Evolutionary conservation across 805 yeast species (phyloP).

Genomic region (Pichia sporocuriosa): DNA sequence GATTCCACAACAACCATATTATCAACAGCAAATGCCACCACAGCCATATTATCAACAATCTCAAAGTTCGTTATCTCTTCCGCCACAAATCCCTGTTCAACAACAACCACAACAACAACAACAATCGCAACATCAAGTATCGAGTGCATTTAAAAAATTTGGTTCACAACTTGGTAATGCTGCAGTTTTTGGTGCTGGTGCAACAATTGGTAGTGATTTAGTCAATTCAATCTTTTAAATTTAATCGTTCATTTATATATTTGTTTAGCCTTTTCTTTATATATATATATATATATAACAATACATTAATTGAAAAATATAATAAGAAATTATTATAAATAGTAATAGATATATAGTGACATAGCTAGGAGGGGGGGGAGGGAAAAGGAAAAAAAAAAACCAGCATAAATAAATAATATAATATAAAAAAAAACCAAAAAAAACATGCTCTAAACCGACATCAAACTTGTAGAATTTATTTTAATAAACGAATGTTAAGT

Average conservation of each 20-base stretch:
- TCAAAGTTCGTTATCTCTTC: background rate
- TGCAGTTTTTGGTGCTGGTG: conserved; percentile 97
- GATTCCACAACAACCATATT: conserved; percentile 10
- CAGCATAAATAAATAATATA: too few relatives aligned
- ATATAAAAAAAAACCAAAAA: too few relatives aligned
- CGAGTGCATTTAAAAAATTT: conserved; percentile 44
- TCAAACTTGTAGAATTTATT: too few relatives aligned
- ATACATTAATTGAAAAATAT: too few relatives aligned
- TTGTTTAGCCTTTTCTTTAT: conserved; percentile 27
- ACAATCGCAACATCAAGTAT: conserved; percentile 16
- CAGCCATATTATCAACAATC: conserved; percentile 17
- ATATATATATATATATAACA: too few relatives aligned
- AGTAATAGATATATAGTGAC: too few relatives aligned
- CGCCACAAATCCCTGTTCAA: conserved; percentile 5
- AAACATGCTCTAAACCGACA: too few relatives aligned
- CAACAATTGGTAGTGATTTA: conserved; percentile 82
- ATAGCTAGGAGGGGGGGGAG: too few relatives aligned
- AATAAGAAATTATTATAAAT: too few relatives aligned
- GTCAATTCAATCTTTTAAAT: conserved; percentile 41
- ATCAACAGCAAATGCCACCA: conserved; percentile 15
- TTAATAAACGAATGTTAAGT: too few relatives aligned
- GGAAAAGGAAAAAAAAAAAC: too few relatives aligned
- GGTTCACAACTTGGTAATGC: conserved; percentile 90
- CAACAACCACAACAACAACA: conserved; percentile 14
- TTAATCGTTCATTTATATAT: background rate